phyloP scores from a whole-genome alignment of 495 filamentous ascomycete genomes.

The Podospora pseudocomata region DNA sequence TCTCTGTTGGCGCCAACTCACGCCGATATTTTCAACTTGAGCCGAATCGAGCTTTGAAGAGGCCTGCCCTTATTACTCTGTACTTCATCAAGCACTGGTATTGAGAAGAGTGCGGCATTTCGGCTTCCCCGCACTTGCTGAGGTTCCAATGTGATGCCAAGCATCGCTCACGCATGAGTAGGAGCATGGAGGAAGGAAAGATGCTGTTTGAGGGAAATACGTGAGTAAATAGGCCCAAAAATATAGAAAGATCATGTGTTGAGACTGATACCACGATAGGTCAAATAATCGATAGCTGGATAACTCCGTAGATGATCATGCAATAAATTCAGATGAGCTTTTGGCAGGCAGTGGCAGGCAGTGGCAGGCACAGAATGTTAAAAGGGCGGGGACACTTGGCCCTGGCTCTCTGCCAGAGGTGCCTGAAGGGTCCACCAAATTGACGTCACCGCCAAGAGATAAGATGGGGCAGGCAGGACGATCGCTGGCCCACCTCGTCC shows the following conservation, averaged over 20 bases:
- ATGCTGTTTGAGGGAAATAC: not conserved
- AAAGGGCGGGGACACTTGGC: not conserved
- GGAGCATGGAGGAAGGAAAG: not conserved
- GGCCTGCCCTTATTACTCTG: not conserved
- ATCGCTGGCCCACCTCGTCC: slow-evolving; percentile 8
- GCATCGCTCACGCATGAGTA: not conserved
- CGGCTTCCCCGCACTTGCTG: not conserved
- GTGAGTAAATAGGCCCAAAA: not conserved
- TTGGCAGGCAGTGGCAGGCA: not conserved
- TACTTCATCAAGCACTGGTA: not conserved
- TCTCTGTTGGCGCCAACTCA: not conserved
- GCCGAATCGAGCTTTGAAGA: not conserved
- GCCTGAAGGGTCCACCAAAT: not conserved
- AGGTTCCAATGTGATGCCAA: not conserved
- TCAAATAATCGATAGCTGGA: too few relatives aligned
- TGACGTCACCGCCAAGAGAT: slow-evolving; percentile 4
- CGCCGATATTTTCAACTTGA: too few relatives aligned
- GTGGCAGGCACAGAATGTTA: too few relatives aligned
- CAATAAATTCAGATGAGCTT: not conserved
- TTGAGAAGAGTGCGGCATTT: not conserved
- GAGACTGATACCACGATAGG: not conserved
- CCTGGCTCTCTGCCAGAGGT: not conserved
- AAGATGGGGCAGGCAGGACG: slow-evolving; percentile 12
- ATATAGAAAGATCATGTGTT: not conserved
- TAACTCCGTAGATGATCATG: too few relatives aligned